Base-by-base conservation (phyloP, 768 basidiomycete genomes). In the Phanerochaete carnosa region DNA sequence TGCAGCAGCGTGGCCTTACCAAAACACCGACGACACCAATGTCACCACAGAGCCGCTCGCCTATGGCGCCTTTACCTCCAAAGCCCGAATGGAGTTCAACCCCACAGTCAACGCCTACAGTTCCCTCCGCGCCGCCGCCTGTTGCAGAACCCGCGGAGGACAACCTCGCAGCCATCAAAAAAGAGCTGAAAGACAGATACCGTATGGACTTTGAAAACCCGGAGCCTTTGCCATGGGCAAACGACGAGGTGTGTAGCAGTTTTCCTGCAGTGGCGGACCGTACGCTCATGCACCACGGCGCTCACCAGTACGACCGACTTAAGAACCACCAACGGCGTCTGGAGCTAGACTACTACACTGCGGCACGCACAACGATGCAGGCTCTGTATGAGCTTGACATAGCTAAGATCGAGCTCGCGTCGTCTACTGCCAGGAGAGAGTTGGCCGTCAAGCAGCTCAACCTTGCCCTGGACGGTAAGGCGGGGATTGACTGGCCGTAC, bases 371-470 rank as follows among this genome's bases (percentile, higher is more conserved):
- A n/a, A 45, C 66, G 3, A 50, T 61, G 15, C 33, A 83, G 19
- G 85, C 85, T 19, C 67, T 84, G 45, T 82, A 85, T 51, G 89
- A 91, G 65, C 71, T 88, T 11, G 86, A 88, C 23, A 73, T 83
- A 66, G 76, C 85, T 32, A 75, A 74, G 39, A 74, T 89, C 37
- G 89, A 92, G 60, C 69, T 89, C 59, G 79, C 79, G 57, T 79
- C 79, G 39, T 84, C 84, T 19, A 83, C 85, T 74, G 74, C 75
- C 56, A 80, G 87, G 56, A 80, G 87, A 57, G 80, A 76, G 64
- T 75, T 84, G 22, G 83, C 87, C 25, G 83, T 83, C 58, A 65
- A 65, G 63, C 87, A 87, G 63, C 71, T 87, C 59, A 85, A 88
- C 69, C 81, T 80, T 71, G 88, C 88, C 58, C 78, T 80, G 23